phyloP scores from a whole-genome alignment of 2,329 filamentous ascomycete genomes.

The Ilyonectria sp. region DNA sequence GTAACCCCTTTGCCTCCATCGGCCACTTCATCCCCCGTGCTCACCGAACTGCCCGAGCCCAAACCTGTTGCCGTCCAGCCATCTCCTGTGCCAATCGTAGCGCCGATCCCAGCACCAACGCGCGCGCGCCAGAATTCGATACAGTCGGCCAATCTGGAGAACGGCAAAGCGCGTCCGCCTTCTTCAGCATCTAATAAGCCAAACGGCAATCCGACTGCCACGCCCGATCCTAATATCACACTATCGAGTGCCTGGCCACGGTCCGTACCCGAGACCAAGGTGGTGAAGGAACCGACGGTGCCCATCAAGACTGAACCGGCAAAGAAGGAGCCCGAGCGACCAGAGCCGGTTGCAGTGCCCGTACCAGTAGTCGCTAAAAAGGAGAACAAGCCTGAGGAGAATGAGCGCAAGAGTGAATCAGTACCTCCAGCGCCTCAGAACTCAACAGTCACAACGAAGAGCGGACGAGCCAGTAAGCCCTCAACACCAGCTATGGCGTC shows the following conservation, averaged over 20 bases:
- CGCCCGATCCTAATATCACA: conserved; percentile 55
- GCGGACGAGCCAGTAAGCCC: conserved; percentile 76
- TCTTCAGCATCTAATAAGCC: conserved; percentile 75
- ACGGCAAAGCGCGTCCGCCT: conserved; percentile 66
- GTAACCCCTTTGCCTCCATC: conserved; percentile 75
- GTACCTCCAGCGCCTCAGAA: conserved; percentile 57
- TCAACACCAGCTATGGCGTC: conserved; percentile 74
- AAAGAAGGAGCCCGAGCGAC: conserved; percentile 54
- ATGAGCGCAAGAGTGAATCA: conserved; percentile 61
- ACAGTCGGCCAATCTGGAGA: conserved; percentile 69
- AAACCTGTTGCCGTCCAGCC: conserved; percentile 62
- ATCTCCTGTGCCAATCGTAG: conserved; percentile 73
- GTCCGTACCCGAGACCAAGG: conserved; percentile 62
- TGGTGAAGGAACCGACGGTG: conserved; percentile 62
- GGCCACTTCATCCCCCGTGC: conserved; percentile 81
- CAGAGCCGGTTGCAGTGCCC: conserved; percentile 43
- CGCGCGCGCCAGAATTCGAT: conserved; percentile 84
- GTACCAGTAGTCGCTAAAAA: conserved; percentile 57
- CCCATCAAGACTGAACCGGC: conserved; percentile 51
- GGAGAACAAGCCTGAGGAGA: conserved; percentile 58
- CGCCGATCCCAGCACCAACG: conserved; percentile 76
- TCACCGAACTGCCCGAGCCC: conserved; percentile 77
- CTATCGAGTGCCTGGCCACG: conserved; percentile 48
- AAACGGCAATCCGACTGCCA: conserved; percentile 63
- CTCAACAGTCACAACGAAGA: conserved; percentile 73